phyloP scores from a whole-genome alignment of 768 basidiomycete species.

The Podaxis sp. region DNA sequence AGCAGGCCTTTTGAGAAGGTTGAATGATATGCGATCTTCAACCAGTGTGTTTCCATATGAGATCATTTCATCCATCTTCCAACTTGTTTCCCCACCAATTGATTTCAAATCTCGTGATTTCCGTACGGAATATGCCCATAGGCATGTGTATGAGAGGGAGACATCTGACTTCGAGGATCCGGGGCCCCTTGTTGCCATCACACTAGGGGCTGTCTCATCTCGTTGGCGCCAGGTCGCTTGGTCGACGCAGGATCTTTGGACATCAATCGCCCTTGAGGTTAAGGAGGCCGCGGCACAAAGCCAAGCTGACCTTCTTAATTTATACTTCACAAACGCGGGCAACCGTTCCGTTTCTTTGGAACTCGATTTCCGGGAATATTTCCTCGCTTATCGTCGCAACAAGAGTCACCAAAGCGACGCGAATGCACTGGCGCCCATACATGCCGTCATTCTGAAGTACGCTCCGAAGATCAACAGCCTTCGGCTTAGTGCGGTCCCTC shows the following conservation, averaged over 20 bases:
- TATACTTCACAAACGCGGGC: background rate
- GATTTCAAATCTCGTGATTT: background rate
- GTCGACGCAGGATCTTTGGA: constrained; percentile 10
- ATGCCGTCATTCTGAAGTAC: constrained; percentile 2
- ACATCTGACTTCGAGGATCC: background rate
- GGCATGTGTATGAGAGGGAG: background rate
- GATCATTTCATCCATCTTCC: constrained; percentile 7
- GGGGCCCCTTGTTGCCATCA: background rate
- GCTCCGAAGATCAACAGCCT: constrained; percentile 1
- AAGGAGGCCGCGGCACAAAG: background rate
- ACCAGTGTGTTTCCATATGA: background rate
- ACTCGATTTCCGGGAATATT: background rate
- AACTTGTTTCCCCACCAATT: background rate
- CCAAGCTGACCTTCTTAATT: background rate
- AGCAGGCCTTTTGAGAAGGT: background rate
- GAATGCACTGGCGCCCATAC: background rate
- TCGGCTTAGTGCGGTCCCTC: constrained; percentile 3
- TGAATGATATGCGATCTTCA: background rate
- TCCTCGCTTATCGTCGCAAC: background rate
- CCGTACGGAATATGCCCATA: background rate
- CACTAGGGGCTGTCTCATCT: background rate
- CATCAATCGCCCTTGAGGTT: background rate
- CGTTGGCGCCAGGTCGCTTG: constrained; percentile 5
- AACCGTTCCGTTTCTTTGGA: background rate
- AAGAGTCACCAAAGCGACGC: background rate